Conservation (phyloP, 2,329 filamentous ascomycete genomes). For the Metarhizium sp. region DNA sequence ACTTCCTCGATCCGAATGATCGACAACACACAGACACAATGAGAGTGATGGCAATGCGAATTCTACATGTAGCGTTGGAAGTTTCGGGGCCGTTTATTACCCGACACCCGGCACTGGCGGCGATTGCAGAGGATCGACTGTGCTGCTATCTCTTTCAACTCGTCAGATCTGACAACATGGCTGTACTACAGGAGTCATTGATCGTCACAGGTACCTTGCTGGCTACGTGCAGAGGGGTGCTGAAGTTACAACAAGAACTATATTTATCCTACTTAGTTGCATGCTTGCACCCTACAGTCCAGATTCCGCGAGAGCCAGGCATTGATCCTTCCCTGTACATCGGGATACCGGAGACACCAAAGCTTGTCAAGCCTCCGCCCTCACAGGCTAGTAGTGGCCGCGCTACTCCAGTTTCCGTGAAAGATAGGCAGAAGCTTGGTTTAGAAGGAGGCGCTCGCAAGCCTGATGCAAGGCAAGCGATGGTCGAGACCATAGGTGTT, state of each 20-base stretch:
- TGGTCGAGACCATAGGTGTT: slow-evolving; percentile 94
- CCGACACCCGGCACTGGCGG: slow-evolving; percentile 78
- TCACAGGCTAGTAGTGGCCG: slow-evolving; percentile 71
- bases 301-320: slow-evolving; percentile 81
- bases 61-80: slow-evolving; percentile 94
- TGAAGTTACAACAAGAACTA: slow-evolving; percentile 94
- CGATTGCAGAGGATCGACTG: slow-evolving; percentile 82
- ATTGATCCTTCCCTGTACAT: slow-evolving; percentile 90
- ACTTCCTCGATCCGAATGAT: slow-evolving; percentile 88
- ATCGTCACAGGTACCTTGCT: slow-evolving; percentile 86
- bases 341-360: slow-evolving; percentile 85
- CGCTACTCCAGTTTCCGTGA: slow-evolving; percentile 81
- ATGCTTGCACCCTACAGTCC: slow-evolving; percentile 86
- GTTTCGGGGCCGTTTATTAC: slow-evolving; percentile 93
- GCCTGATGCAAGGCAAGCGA: slow-evolving; percentile 91
- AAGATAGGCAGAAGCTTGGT: slow-evolving; percentile 85
- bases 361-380: slow-evolving; percentile 67
- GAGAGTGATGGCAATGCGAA: slow-evolving; percentile 93
- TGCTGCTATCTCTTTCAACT: slow-evolving; percentile 95
- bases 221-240: slow-evolving; percentile 77
- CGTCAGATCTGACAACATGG: slow-evolving; percentile 92
- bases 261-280: slow-evolving; percentile 91
- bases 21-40: slow-evolving; percentile 87
- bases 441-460: slow-evolving; percentile 86
- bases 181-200: slow-evolving; percentile 84